Evolutionary conservation across 2,329 filamentous ascomycete genomes (phyloP).

Genomic region (Epichloe bromicola): DNA sequence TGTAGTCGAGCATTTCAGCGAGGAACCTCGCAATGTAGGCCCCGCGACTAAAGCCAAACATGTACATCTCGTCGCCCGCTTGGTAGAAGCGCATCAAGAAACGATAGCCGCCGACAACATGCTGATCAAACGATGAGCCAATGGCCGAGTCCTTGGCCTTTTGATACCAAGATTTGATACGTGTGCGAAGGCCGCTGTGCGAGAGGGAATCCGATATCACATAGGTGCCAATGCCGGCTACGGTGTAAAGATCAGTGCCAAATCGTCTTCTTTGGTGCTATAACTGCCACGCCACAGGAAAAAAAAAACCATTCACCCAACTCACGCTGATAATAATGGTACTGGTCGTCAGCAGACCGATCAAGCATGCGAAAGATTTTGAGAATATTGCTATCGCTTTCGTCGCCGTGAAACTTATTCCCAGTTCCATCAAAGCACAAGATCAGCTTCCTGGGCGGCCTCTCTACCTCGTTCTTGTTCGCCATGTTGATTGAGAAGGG

Average conservation of each 20-base stretch:
- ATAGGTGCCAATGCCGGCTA: constrained; percentile 62
- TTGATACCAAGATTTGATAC: constrained; percentile 51
- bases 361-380: constrained; percentile 62
- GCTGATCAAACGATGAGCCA: constrained; percentile 67
- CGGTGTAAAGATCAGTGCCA: neutral
- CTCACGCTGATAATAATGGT: constrained; percentile 51
- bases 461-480: neutral
- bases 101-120: constrained; percentile 72
- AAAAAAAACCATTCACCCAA: neutral
- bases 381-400: constrained; percentile 52
- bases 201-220: constrained; percentile 47
- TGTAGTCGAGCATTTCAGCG: constrained; percentile 74
- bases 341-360: constrained; percentile 47
- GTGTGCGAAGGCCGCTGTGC: constrained; percentile 41
- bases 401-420: constrained; percentile 50
- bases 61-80: constrained; percentile 51
- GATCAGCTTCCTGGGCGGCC: constrained; percentile 32
- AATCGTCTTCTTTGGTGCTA: neutral
- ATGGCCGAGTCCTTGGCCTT: constrained; percentile 70
- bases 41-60: constrained; percentile 63
- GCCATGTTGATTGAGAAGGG: neutral
- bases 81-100: constrained; percentile 65
- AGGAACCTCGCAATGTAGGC: constrained; percentile 63
- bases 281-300: fast-evolving
- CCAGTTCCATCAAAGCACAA: constrained; percentile 52